phyloP scores from a whole-genome alignment of 345 rosid genomes.

The Salix suchowensis region DNA sequence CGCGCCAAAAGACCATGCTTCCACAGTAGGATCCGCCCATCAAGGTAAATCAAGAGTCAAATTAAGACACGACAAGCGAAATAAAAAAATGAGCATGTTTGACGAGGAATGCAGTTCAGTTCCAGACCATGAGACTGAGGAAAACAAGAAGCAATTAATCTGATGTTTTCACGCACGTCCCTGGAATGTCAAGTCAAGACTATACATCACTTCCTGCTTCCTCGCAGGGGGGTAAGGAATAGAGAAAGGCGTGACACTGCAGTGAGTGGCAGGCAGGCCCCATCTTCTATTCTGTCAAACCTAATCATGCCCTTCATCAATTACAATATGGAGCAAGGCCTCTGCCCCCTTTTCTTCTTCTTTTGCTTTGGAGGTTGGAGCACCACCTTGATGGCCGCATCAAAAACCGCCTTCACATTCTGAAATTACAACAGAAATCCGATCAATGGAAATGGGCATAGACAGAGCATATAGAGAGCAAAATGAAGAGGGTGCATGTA shows the following conservation, averaged over 20 bases:
- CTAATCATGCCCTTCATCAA: background rate
- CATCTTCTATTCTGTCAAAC: background rate
- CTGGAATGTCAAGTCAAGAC: constrained; percentile 25
- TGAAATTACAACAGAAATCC: background rate
- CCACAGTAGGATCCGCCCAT: background rate
- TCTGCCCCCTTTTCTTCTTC: constrained; percentile 27
- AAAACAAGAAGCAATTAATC: constrained; percentile 20
- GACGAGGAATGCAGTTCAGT: constrained; percentile 19
- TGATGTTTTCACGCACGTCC: constrained; percentile 24
- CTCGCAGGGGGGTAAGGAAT: background rate
- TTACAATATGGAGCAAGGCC: constrained; percentile 23
- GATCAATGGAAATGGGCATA: background rate
- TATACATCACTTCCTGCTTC: constrained; percentile 22
- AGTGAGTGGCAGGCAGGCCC: background rate
- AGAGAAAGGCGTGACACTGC: background rate
- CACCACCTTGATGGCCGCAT: constrained; percentile 31
- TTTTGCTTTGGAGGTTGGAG: constrained; percentile 33
- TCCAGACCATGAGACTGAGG: constrained; percentile 16
- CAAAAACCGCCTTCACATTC: constrained; percentile 33
- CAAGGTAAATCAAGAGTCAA: background rate
- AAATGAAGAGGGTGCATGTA: background rate
- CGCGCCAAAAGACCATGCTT: background rate
- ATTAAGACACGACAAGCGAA: background rate
- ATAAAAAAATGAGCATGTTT: background rate
- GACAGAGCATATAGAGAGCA: background rate